Evolutionary conservation across 2,329 filamentous ascomycete species (phyloP).

Genomic region (Claviceps pusilla): DNA sequence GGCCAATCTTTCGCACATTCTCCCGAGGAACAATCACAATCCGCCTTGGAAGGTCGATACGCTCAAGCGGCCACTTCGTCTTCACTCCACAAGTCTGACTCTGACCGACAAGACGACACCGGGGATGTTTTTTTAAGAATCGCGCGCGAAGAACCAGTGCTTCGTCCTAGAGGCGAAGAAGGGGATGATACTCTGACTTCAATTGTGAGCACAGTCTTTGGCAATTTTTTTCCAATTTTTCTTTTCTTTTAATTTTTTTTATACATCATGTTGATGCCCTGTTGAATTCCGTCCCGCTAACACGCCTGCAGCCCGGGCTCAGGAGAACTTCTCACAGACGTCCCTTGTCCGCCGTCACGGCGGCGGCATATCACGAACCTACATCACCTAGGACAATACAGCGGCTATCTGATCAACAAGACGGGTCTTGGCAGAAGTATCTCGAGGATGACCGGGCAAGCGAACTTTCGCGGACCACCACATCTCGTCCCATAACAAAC

Average conservation of each 20-base stretch:
- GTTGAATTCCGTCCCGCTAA: neutral
- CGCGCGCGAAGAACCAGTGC: constrained; percentile 35
- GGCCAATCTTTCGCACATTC: constrained; percentile 28
- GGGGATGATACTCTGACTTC: constrained; percentile 22
- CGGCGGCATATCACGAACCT: constrained; percentile 26
- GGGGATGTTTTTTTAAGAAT: constrained; percentile 46
- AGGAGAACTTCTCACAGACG: constrained; percentile 33
- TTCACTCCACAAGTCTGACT: neutral
- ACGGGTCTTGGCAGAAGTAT: constrained; percentile 24
- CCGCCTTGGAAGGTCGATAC: constrained; percentile 32
- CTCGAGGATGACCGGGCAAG: constrained; percentile 30
- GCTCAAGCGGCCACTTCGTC: neutral
- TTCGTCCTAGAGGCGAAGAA: constrained; percentile 22
- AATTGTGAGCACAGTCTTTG: constrained; percentile 28
- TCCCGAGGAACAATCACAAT: constrained; percentile 34
- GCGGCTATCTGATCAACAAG: constrained; percentile 43
- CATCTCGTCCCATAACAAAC: constrained; percentile 25
- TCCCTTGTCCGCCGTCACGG: constrained; percentile 36
- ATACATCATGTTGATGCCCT: too few relatives aligned
- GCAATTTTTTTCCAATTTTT: neutral
- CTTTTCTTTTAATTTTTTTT: too few relatives aligned
- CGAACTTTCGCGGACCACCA: constrained; percentile 26
- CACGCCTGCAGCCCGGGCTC: constrained; percentile 28
- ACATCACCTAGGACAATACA: constrained; percentile 35
- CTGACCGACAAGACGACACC: constrained; percentile 28